A percentile compares a stretch with the other conserved stretches of the same genome.
phyloP scores from a whole-genome alignment of 2,329 filamentous ascomycete genomes.

The Verticillium isaacii region DNA sequence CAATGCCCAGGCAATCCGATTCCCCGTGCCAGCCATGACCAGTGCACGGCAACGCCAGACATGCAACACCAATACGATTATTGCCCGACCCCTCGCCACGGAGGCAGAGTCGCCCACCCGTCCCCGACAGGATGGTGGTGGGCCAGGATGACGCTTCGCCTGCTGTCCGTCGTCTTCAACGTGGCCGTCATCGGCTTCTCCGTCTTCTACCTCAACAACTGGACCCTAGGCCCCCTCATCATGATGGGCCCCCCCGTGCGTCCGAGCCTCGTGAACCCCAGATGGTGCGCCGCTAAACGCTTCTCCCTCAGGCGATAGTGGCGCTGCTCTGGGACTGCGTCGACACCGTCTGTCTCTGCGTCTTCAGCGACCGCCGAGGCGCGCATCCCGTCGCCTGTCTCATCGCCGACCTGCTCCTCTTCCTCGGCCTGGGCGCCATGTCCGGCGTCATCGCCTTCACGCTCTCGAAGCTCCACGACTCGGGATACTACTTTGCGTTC shows the following conservation, averaged over 20 bases:
- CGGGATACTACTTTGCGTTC: constrained; percentile 13
- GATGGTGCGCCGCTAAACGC: background rate
- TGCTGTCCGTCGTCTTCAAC: constrained; percentile 1
- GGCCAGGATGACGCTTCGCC: constrained; percentile 8
- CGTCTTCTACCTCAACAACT: constrained; percentile 7
- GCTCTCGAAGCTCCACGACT: constrained; percentile 10
- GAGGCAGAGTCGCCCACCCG: background rate
- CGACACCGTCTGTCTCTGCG: constrained; percentile 7
- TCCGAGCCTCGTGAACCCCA: background rate
- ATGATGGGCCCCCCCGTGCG: constrained; percentile 13
- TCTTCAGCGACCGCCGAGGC: background rate
- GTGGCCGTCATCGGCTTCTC: constrained; percentile 3
- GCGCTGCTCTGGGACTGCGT: constrained; percentile 8
- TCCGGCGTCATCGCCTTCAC: constrained; percentile 10
- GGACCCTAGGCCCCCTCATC: constrained; percentile 10
- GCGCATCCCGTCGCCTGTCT: constrained; percentile 7
- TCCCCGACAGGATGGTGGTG: constrained; percentile 1
- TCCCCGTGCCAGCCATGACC: too few species aligned
- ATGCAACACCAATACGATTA: background rate
- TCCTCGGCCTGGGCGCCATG: constrained; percentile 8
- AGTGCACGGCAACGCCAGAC: background rate
- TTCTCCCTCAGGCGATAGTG: constrained; percentile 1
- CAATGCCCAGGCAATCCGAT: background rate
- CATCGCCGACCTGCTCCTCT: constrained; percentile 9
- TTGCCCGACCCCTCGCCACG: background rate